Evolutionary conservation across 148 eudicot species (phyloP), one percentile per base, ranked within the genome.

Genomic region (Fagopyrum tataricum): DNA sequence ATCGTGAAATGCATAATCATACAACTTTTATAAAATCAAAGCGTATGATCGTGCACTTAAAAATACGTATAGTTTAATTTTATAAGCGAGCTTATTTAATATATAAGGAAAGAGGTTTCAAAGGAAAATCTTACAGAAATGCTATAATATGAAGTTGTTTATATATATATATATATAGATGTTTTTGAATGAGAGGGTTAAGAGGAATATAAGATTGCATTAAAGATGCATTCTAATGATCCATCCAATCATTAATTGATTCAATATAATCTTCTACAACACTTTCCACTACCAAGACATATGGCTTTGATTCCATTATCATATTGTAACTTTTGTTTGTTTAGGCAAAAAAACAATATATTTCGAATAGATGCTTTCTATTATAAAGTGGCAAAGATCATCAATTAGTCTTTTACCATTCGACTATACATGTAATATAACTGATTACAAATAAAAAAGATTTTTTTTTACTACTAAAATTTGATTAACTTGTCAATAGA

Each of bases 151-250:
- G 31, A 26, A 26, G 31, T n/a, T n/a, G n/a, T n/a, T n/a, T n/a
- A n/a, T n/a, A n/a, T n/a, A n/a, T n/a, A n/a, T n/a, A n/a, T n/a
- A n/a, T n/a, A n/a, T n/a, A n/a, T n/a, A n/a, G n/a, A n/a, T n/a
- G n/a, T n/a, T n/a, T 26, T 26, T 26, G 31, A 21, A 56, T 23
- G 37, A 56, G 4, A 56, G 31, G 31, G 37, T 12, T 0, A 20
- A 56, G 12, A 56, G 24, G 31, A 26, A 26, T 26, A 26, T 26
- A 26, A 26, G 62, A 56, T 56, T 56, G 4, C 37, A 8, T 0
- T 56, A 12, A 56, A 58, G 64, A 58, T 58, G 64, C 64, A 58
- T 58, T 58, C 11, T 58, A 20, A 58, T 5, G 64, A 58, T 58
- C 64, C 39, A 58, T 58, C 37, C 37, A 58, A 21, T 58, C 64